Conservation (phyloP, 148 eudicot genomes). For the Rhododendron ovatum region DNA sequence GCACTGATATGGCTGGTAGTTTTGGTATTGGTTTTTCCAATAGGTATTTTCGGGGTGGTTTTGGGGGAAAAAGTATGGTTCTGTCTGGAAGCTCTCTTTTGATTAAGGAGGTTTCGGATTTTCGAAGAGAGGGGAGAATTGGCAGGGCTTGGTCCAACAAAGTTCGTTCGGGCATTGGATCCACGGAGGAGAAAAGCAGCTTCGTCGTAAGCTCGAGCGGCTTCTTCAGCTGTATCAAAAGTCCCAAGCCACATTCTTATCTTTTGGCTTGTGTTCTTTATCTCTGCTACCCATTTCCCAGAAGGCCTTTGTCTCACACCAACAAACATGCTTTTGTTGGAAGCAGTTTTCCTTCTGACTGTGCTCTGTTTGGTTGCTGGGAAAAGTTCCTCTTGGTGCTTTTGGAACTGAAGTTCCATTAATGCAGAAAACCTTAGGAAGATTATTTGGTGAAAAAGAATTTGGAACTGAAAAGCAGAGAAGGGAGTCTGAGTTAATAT, state of each 20-base stretch:
- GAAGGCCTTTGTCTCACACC: conserved; percentile 75
- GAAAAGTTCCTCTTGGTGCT: conserved; percentile 11
- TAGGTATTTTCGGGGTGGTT: neutral
- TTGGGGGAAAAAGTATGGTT: neutral
- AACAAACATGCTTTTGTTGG: conserved; percentile 44
- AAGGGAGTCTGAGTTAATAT: neutral
- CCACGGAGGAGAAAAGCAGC: conserved; percentile 71
- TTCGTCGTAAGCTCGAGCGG: conserved; percentile 67
- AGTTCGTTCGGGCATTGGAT: conserved; percentile 60
- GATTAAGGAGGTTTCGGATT: conserved; percentile 49
- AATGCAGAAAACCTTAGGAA: neutral
- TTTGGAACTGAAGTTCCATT: conserved; percentile 40
- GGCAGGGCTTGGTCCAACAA: conserved; percentile 22
- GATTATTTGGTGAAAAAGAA: neutral
- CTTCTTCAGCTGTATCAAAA: conserved; percentile 66
- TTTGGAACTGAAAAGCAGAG: neutral
- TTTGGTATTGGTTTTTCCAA: neutral
- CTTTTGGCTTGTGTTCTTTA: conserved; percentile 64
- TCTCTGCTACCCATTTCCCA: conserved; percentile 78
- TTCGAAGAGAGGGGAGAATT: conserved; percentile 47
- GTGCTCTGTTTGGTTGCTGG: conserved; percentile 12
- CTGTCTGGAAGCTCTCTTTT: conserved; percentile 30
- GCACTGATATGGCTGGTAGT: neutral
- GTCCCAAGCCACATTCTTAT: conserved; percentile 71
- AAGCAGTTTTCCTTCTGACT: conserved; percentile 6